Conservation (phyloP, 208 protist species). For the Vickermania spadyakhi region DNA sequence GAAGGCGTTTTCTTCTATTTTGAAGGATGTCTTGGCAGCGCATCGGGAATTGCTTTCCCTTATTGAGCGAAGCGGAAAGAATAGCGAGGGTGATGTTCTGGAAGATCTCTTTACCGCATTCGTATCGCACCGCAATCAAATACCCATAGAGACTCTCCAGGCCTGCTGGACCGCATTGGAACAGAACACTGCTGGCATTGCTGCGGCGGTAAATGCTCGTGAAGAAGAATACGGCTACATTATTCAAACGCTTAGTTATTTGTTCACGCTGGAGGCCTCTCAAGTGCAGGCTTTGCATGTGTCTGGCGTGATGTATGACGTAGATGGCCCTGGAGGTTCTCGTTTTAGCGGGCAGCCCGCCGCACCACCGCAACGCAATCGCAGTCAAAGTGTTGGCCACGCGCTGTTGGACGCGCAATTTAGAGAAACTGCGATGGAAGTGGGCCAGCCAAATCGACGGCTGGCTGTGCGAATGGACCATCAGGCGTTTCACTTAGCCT, state of each 20-base stretch:
- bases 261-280: constrained; percentile 32
- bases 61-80: constrained; percentile 17
- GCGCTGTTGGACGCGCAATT: constrained; percentile 9
- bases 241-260: constrained; percentile 35
- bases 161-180: constrained; percentile 45
- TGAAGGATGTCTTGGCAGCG: constrained; percentile 31
- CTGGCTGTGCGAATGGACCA: constrained; percentile 25
- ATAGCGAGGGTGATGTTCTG: constrained; percentile 17
- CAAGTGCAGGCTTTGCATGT: constrained; percentile 50
- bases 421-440: neutral
- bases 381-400: constrained; percentile 15
- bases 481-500: constrained; percentile 28
- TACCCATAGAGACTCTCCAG: constrained; percentile 22
- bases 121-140: constrained; percentile 31
- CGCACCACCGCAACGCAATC: neutral
- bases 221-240: constrained; percentile 57
- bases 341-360: neutral
- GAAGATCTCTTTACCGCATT: constrained; percentile 47
- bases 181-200: constrained; percentile 37
- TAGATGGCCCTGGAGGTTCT: neutral
- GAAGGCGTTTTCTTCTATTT: constrained; percentile 31
- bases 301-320: neutral
- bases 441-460: neutral
- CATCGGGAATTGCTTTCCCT: constrained; percentile 19
- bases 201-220: constrained; percentile 23